phyloP scores from a whole-genome alignment of 768 basidiomycete genomes.

The Tricholomella constricta region DNA sequence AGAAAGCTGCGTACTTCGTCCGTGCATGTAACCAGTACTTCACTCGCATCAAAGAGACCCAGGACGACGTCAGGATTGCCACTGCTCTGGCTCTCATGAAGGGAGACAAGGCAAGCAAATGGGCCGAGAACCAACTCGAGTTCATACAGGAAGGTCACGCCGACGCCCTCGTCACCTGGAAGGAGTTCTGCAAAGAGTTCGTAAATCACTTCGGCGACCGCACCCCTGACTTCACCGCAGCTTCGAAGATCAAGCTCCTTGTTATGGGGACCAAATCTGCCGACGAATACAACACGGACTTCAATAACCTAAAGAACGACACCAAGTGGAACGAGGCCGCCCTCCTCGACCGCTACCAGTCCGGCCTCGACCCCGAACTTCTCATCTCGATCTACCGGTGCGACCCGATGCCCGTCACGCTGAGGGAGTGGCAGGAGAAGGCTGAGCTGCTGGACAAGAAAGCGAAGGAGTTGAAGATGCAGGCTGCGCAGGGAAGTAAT shows the following conservation, averaged over 20 bases:
- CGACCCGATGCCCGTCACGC: background rate
- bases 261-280: background rate
- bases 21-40: conserved; percentile 2
- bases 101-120: background rate
- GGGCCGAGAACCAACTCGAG: conserved; percentile 3
- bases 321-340: background rate
- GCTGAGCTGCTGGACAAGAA: background rate
- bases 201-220: background rate
- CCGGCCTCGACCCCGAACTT: background rate
- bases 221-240: background rate
- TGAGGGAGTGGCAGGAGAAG: conserved; percentile 5
- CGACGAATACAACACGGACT: background rate
- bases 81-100: background rate
- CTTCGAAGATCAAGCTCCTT: background rate
- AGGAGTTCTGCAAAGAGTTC: background rate
- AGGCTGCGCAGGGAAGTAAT: background rate
- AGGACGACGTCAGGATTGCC: background rate
- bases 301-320: conserved; percentile 1
- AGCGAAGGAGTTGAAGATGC: background rate
- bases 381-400: background rate
- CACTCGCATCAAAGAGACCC: background rate
- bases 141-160: background rate
- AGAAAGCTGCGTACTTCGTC: conserved; percentile 5
- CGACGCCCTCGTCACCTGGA: background rate
- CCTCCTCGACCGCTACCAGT: background rate